Evolutionary conservation across 192 early-diverging fungal genomes (phyloP).

Genomic region (Podila horticola): DNA sequence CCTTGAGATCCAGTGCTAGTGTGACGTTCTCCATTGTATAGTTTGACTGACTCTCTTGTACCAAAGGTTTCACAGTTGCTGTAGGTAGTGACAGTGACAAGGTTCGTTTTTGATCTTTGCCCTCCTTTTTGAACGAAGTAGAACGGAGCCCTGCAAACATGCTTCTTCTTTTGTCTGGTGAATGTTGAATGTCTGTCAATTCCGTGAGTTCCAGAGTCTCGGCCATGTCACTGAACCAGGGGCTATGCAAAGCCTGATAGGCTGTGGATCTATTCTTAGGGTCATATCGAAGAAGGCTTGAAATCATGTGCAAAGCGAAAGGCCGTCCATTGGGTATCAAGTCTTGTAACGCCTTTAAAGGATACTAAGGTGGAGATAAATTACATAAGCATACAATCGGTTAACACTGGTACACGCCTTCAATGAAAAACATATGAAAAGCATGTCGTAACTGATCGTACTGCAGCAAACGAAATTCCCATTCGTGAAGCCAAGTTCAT

Average conservation of each 20-base stretch:
- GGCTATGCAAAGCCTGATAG: conserved; percentile 70
- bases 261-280: conserved; percentile 81
- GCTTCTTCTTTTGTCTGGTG: conserved; percentile 30
- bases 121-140: conserved; percentile 23
- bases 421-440: neutral
- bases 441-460: conserved; percentile 22
- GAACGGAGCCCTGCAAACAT: conserved; percentile 25
- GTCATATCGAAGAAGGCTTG: conserved; percentile 81
- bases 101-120: conserved; percentile 11
- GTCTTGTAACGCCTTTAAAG: conserved; percentile 60
- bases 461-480: conserved; percentile 72
- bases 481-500: conserved; percentile 72
- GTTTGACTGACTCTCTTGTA: neutral
- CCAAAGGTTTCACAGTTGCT: neutral
- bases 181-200: conserved; percentile 36
- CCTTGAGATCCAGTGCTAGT: neutral
- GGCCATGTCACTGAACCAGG: conserved; percentile 62
- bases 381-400: neutral
- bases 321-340: conserved; percentile 68
- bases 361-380: conserved; percentile 38
- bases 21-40: neutral
- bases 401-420: neutral
- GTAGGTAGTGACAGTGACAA: neutral
- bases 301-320: conserved; percentile 70
- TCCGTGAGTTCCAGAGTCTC: conserved; percentile 21